A percentile compares a stretch with the other conserved stretches of the same genome.
These are phyloP conservation scores for Collybiopsis confluens DNA, from an alignment of 768 basidiomycete genomes.

Conservation along the genomic window DNA sequence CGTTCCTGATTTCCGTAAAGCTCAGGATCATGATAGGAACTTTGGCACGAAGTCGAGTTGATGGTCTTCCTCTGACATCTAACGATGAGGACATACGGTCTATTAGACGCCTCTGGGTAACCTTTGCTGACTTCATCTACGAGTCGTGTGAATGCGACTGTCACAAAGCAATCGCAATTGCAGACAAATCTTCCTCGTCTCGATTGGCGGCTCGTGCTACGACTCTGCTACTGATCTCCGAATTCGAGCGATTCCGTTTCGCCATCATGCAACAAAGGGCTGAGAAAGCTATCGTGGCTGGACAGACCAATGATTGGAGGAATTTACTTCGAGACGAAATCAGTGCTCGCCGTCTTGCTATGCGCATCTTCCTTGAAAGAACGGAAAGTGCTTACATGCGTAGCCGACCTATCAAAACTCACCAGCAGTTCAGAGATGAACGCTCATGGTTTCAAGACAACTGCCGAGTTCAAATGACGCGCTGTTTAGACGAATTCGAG, in stretches of 20 bases:
- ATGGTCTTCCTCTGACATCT: conserved; percentile 19
- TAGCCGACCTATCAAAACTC: conserved; percentile 11
- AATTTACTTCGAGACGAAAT: neutral
- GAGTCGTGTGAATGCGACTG: conserved; percentile 44
- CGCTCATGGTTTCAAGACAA: conserved; percentile 39
- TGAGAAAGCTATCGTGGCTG: conserved; percentile 10
- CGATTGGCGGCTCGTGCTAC: conserved; percentile 47
- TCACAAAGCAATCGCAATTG: conserved; percentile 39
- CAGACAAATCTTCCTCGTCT: conserved; percentile 44
- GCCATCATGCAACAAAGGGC: conserved; percentile 24
- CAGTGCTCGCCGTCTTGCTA: conserved; percentile 16
- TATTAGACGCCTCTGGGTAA: conserved; percentile 41
- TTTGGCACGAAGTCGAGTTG: conserved; percentile 38
- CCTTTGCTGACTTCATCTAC: conserved; percentile 43
- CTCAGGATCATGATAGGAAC: conserved; percentile 49
- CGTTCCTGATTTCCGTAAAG: conserved; percentile 49
- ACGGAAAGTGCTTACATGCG: conserved; percentile 18
- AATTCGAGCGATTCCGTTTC: conserved; percentile 49
- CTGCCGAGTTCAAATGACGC: conserved; percentile 30
- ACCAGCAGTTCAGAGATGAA: conserved; percentile 21
- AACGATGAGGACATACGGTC: conserved; percentile 15
- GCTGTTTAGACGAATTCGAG: conserved; percentile 45
- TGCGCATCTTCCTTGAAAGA: conserved; percentile 24
- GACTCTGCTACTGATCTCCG: conserved; percentile 39
- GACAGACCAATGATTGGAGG: neutral